Evolutionary conservation across 176 grass and related monocot genomes (phyloP), one percentile per base, ranked within the genome.

Genomic region (Oryza glumipatula): DNA sequence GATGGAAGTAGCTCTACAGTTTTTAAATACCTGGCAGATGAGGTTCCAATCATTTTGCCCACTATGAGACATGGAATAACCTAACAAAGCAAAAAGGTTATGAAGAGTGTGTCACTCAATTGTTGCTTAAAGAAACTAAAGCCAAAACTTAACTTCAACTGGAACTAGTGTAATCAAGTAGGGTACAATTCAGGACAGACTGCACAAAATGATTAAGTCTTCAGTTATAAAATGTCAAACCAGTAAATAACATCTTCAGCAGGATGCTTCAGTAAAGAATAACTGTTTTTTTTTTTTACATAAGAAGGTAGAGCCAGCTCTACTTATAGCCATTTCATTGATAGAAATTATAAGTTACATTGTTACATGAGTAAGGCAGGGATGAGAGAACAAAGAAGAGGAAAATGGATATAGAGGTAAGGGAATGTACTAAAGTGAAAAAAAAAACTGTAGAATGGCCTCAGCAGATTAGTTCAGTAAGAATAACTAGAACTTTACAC

Each of bases 31-130:
- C 21, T 78, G 30, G 17, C 33, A 46, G 22, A 74, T 23, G 68
- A 16, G 46, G 46, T 33, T 72, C 33, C 82, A 70, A 76, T 84
- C 70, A 89, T 80, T 80, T 76, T 74, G 6, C 3, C 24, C 87
- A 75, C 60, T 73, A 65, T 23, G 16, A 88, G 75, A 60, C n/a
- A 6, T 46, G 51, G 61, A 67, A 68, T 32, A 46, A 60, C 46
- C 6, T 73, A 74, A 24, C n/a, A 13, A 43, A 70, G 9, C 23
- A 30, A 12, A 12, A 54, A 39, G 7, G 73, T 52, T 77, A 41
- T 36, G 21, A 84, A 4, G 8, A 5, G 13, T 63, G 35, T 70
- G 9, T 52, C 48, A 61, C 82, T 69, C 64, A 80, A 4, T 84
- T 75, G 49, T 80, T 64, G 77, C 41, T 85, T 76, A 14, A 76